These are phyloP conservation scores for Catunica adiposa DNA, from an alignment of 2,329 filamentous ascomycete species.

Conservation along the genomic window DNA sequence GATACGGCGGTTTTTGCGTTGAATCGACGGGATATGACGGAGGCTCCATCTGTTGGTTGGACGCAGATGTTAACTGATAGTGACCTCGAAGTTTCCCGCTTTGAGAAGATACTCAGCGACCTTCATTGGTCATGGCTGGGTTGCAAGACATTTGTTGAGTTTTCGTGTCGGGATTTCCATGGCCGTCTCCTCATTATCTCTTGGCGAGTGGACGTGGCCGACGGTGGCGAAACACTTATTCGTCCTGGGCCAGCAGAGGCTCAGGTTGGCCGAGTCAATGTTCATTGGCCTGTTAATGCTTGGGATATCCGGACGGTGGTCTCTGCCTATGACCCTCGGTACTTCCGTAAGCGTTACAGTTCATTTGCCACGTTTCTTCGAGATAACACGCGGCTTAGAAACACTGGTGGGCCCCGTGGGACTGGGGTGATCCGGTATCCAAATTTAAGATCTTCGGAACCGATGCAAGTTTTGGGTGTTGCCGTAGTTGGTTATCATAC, in stretches of 20 bases:
- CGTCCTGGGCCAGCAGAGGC: conserved; percentile 3
- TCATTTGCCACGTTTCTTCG: conserved; percentile 6
- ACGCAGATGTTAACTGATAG: conserved; percentile 1
- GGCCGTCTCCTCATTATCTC: conserved; percentile 5
- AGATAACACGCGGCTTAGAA: background rate
- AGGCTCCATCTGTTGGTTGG: background rate
- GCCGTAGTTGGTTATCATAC: background rate
- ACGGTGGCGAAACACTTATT: background rate
- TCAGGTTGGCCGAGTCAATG: conserved; percentile 6
- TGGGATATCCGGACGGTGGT: conserved; percentile 5
- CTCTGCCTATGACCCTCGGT: background rate
- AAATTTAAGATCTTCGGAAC: background rate
- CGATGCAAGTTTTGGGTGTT: background rate
- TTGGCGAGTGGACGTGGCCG: background rate
- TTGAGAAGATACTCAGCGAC: background rate
- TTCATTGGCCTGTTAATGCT: conserved; percentile 2
- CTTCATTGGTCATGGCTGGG: background rate
- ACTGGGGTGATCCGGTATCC: background rate
- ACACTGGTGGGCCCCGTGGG: background rate
- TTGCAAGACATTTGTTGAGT: conserved; percentile 7
- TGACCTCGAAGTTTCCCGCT: background rate
- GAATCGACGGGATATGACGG: background rate
- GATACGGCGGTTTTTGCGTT: background rate
- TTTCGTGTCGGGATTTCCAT: conserved; percentile 3
- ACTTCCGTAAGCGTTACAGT: background rate